Conservation (phyloP, 805 yeast species). For the Torulaspora indica region DNA sequence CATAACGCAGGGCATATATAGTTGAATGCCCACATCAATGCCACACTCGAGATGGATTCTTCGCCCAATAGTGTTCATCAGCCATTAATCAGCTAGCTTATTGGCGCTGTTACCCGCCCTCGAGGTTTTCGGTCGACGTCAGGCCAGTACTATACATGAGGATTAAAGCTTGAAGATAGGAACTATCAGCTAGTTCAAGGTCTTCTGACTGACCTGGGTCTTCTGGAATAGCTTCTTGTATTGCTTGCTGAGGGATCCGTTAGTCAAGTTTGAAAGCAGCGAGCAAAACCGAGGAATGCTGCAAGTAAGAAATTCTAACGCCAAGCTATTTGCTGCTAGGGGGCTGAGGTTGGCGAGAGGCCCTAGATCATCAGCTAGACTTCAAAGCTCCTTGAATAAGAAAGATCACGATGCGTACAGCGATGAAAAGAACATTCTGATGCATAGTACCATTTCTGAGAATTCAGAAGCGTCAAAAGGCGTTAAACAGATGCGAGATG, state of each 20-base stretch:
- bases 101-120: background rate
- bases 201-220: background rate
- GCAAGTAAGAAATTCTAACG: background rate
- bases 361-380: background rate
- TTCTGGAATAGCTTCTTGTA: background rate
- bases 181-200: background rate
- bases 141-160: no score
- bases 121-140: background rate
- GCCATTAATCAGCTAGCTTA: background rate
- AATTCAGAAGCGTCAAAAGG: background rate
- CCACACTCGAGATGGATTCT: background rate
- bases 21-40: constrained; percentile 30
- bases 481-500: constrained; percentile 2
- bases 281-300: background rate
- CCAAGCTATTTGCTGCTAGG: background rate
- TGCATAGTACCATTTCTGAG: constrained; percentile 5
- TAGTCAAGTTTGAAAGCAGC: background rate
- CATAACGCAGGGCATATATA: constrained; percentile 91
- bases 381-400: constrained; percentile 7
- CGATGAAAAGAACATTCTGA: constrained; percentile 4
- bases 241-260: background rate
- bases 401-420: constrained; percentile 1
- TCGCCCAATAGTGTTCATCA: background rate
- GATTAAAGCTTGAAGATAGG: no score
- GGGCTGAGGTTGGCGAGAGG: background rate